Conservation (phyloP, 345 rosid species). For the Sonneratia caseolaris region DNA sequence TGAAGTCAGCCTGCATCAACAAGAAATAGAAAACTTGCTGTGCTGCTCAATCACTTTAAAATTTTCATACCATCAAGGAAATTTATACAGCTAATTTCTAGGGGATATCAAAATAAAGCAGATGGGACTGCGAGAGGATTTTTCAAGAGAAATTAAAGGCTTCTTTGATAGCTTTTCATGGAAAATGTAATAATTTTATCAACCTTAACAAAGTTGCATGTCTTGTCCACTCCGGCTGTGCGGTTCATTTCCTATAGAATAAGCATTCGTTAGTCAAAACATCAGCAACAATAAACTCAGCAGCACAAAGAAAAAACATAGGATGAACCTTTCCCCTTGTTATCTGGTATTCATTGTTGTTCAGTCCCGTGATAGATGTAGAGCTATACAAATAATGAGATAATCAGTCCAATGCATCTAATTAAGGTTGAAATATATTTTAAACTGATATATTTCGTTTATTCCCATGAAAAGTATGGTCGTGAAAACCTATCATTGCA, state of each 20-base stretch:
- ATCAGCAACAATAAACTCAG: background rate
- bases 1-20: constrained; percentile 82
- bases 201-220: constrained; percentile 94
- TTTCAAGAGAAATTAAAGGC: background rate
- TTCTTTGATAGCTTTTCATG: background rate
- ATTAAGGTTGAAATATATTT: too few relatives aligned
- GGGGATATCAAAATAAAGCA: background rate
- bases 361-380: constrained; percentile 72
- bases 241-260: constrained; percentile 62
- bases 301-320: background rate
- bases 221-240: constrained; percentile 68
- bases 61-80: background rate
- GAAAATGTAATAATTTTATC: constrained; percentile 7
- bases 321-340: constrained; percentile 74
- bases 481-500: too few relatives aligned
- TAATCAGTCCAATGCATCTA: background rate
- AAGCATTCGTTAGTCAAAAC: constrained; percentile 6
- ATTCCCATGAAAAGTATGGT: too few relatives aligned
- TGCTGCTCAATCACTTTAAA: background rate
- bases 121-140: background rate
- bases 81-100: background rate
- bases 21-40: constrained; percentile 9
- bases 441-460: too few relatives aligned
- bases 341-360: constrained; percentile 97
- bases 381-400: constrained; percentile 35